Evolutionary conservation across 176 grass and related monocot species (phyloP).

Genomic region (Bothriochloa decipiens): DNA sequence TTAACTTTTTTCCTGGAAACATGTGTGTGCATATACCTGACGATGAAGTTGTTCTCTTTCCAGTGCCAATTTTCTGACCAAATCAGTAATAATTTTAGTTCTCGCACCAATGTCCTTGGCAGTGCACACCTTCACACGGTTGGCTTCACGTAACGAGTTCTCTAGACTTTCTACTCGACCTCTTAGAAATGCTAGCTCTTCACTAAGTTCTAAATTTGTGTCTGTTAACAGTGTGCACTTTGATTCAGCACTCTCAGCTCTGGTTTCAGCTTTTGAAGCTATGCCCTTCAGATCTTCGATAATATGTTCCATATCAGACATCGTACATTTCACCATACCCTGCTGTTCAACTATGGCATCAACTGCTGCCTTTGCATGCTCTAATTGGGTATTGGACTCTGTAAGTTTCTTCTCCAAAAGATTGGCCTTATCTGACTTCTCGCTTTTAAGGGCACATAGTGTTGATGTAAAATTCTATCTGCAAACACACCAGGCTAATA

Average conservation of each 20-base stretch:
- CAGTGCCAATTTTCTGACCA: slow-evolving; percentile 75
- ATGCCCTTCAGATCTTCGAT: slow-evolving; percentile 86
- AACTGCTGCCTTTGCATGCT: slow-evolving; percentile 85
- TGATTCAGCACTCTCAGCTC: slow-evolving; percentile 73
- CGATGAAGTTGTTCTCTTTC: slow-evolving; percentile 88
- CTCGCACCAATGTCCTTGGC: slow-evolving; percentile 78
- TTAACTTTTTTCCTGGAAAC: neutral
- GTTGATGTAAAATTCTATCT: too few relatives aligned
- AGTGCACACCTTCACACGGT: slow-evolving; percentile 61
- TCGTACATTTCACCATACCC: slow-evolving; percentile 64
- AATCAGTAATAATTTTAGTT: slow-evolving; percentile 77
- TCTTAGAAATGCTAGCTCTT: slow-evolving; percentile 83
- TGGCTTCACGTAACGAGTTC: slow-evolving; percentile 63
- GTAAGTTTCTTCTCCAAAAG: slow-evolving; percentile 66
- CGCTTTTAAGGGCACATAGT: slow-evolving; percentile 56
- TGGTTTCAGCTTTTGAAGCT: slow-evolving; percentile 79
- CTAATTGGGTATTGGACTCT: slow-evolving; percentile 77
- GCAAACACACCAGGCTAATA: too few relatives aligned
- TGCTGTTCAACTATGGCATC: slow-evolving; percentile 83
- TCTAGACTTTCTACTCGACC: slow-evolving; percentile 65
- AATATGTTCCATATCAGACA: slow-evolving; percentile 84
- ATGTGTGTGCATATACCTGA: slow-evolving; percentile 55
- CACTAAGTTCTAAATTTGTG: slow-evolving; percentile 85
- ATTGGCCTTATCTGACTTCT: slow-evolving; percentile 53
- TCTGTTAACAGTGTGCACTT: slow-evolving; percentile 69